These are phyloP conservation scores for Escovopsis sp. DNA, from an alignment of 2,329 filamentous ascomycete species.

Conservation along the genomic window DNA sequence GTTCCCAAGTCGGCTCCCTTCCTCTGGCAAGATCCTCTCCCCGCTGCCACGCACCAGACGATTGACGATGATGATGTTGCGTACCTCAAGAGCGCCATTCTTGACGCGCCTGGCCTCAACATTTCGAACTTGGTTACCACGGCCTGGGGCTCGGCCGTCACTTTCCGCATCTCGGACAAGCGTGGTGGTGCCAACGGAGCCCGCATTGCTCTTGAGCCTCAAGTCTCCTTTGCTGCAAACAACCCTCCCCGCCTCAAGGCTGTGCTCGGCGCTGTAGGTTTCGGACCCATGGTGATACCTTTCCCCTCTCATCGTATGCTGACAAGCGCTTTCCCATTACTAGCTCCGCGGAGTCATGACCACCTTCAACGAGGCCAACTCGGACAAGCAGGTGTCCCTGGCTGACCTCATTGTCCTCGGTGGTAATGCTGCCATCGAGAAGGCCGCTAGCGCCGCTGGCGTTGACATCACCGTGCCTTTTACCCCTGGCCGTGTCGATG, in stretches of 20 bases:
- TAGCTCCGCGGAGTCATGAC: slow-evolving; percentile 35
- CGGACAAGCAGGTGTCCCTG: slow-evolving; percentile 55
- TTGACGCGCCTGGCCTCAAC: slow-evolving; percentile 40
- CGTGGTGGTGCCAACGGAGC: slow-evolving; percentile 68
- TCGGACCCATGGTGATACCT: not conserved
- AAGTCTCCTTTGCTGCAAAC: slow-evolving; percentile 59
- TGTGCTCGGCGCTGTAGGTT: slow-evolving; percentile 33
- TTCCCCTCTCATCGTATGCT: too few relatives aligned
- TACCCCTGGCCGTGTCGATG: slow-evolving; percentile 56
- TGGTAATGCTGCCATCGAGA: slow-evolving; percentile 54
- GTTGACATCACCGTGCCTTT: slow-evolving; percentile 49
- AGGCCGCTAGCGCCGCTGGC: slow-evolving; percentile 41
- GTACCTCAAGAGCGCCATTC: slow-evolving; percentile 52
- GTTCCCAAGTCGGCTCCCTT: slow-evolving; percentile 47
- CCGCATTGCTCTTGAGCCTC: slow-evolving; percentile 58
- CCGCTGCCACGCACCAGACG: slow-evolving; percentile 37
- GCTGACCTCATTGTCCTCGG: slow-evolving; percentile 64
- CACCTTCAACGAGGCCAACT: slow-evolving; percentile 38
- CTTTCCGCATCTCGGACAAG: slow-evolving; percentile 63
- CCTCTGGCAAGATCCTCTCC: slow-evolving; percentile 61
- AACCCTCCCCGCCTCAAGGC: slow-evolving; percentile 49
- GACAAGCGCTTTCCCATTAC: not conserved
- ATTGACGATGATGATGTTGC: slow-evolving; percentile 46
- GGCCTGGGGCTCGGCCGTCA: slow-evolving; percentile 55
- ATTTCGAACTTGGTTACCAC: slow-evolving; percentile 46